phyloP scores from a whole-genome alignment of 2,329 filamentous ascomycete genomes.

The Fusarium marasasianum region DNA sequence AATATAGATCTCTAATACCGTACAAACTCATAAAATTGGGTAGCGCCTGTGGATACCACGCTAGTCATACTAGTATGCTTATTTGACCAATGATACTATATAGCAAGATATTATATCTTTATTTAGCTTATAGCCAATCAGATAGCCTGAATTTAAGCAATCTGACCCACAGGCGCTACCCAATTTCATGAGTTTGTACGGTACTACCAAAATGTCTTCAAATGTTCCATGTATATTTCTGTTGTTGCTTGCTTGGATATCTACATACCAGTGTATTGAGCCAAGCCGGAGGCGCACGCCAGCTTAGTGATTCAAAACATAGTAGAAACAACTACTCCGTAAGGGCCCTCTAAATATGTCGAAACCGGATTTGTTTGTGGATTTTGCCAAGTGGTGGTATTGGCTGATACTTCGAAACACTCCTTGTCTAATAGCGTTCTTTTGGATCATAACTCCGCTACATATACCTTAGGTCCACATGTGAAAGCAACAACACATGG shows the following conservation, averaged over 20 bases:
- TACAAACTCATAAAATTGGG: too few relatives aligned
- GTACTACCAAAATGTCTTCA: constrained; percentile 5
- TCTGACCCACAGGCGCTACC: too few relatives aligned
- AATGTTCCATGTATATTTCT: neutral
- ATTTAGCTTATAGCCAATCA: too few relatives aligned
- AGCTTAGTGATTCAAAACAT: constrained; percentile 8
- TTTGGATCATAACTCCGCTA: neutral
- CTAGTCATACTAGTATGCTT: too few relatives aligned
- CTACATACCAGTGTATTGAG: neutral
- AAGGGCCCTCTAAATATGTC: neutral
- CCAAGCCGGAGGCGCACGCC: constrained; percentile 1
- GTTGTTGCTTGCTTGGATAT: neutral
- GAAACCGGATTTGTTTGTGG: constrained; percentile 9
- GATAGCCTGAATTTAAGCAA: too few relatives aligned
- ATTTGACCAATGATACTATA: too few relatives aligned
- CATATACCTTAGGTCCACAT: neutral
- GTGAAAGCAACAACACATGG: neutral
- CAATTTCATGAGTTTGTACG: too few relatives aligned
- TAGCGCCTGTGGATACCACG: too few relatives aligned
- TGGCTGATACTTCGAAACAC: constrained; percentile 23
- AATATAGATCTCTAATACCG: constrained; percentile 23
- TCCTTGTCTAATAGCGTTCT: constrained; percentile 4
- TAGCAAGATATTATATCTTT: too few relatives aligned
- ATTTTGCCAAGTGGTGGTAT: constrained; percentile 4
- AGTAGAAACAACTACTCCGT: constrained; percentile 6